A percentile compares a stretch with the other conserved stretches of the same genome.
Evolutionary conservation across 2,329 filamentous ascomycete species (phyloP).

Genomic region (Cytospora mali): DNA sequence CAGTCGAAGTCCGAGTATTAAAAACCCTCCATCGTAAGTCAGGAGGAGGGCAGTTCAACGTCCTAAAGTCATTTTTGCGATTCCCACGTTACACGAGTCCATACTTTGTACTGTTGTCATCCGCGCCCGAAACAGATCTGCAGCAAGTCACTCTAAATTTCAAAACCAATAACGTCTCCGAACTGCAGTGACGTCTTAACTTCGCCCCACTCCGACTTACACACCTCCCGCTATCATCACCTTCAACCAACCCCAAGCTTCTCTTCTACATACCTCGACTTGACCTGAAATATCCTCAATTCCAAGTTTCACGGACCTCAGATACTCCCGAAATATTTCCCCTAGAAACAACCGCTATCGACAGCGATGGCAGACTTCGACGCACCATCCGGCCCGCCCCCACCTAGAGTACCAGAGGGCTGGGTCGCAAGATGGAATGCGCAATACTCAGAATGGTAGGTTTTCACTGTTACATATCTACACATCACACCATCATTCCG

Average conservation of each 20-base stretch:
- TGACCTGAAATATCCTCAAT: background rate
- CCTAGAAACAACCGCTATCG: background rate
- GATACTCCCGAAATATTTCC: background rate
- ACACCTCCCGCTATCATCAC: slow-evolving; percentile 4
- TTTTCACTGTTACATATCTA: background rate
- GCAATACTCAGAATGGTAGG: slow-evolving; percentile 78
- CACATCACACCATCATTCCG: background rate
- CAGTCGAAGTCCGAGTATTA: slow-evolving; percentile 6
- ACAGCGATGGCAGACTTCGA: slow-evolving; percentile 55
- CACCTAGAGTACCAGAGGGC: slow-evolving; percentile 69
- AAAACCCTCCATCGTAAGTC: background rate
- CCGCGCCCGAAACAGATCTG: slow-evolving; percentile 6
- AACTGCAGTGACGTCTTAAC: slow-evolving; percentile 14
- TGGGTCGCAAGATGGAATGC: slow-evolving; percentile 87
- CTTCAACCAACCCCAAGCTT: slow-evolving; percentile 1
- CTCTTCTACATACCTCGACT: background rate
- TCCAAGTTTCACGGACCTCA: background rate
- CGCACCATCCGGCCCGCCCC: slow-evolving; percentile 57
- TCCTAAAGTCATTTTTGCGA: background rate
- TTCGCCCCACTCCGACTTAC: slow-evolving; percentile 25
- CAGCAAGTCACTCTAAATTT: background rate
- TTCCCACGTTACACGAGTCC: background rate
- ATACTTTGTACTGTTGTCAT: background rate
- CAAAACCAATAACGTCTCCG: slow-evolving; percentile 2
- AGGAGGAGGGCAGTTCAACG: background rate